Conservation (phyloP, 192 early-diverging fungal genomes). For the Anaeromyces robustus region DNA sequence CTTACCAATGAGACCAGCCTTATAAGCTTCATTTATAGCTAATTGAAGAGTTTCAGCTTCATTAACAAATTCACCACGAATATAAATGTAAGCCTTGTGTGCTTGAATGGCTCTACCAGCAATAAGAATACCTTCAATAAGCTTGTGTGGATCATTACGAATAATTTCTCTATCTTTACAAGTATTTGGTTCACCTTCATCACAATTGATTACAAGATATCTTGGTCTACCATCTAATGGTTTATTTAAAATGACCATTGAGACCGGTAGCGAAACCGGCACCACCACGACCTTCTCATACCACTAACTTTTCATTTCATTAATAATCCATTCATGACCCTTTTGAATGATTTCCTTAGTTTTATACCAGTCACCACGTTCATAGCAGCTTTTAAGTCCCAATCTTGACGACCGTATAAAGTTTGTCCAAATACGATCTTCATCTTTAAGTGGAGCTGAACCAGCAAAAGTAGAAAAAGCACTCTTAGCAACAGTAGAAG, state of each 20-base stretch:
- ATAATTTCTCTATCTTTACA: slow-evolving; percentile 97
- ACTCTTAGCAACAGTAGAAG: background rate
- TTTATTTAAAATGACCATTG: slow-evolving; percentile 99
- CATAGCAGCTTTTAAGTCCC: slow-evolving; percentile 65
- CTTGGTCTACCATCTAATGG: slow-evolving; percentile 56
- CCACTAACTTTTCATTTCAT: slow-evolving; percentile 94
- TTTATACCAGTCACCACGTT: slow-evolving; percentile 98
- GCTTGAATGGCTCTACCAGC: slow-evolving; percentile 96
- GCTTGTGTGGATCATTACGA: slow-evolving; percentile 85
- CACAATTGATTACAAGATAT: slow-evolving; percentile 94
- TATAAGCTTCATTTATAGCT: slow-evolving; percentile 95
- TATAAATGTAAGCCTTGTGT: slow-evolving; percentile 95
- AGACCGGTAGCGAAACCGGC: slow-evolving; percentile 96
- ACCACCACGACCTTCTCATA: slow-evolving; percentile 83
- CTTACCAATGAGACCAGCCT: slow-evolving; percentile 93
- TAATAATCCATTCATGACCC: slow-evolving; percentile 93
- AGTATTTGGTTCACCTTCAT: slow-evolving; percentile 97
- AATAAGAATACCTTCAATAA: slow-evolving; percentile 89
- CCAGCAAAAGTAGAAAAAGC: background rate
- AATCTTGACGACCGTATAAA: slow-evolving; percentile 89
- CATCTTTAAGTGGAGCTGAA: slow-evolving; percentile 25
- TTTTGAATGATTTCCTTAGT: slow-evolving; percentile 95
- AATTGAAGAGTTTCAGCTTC: slow-evolving; percentile 82
- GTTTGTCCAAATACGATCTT: slow-evolving; percentile 98
- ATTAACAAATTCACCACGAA: slow-evolving; percentile 92